Evolutionary conservation across 1,284 basidiomycete genomes (phyloP), one percentile per base, ranked within the genome.

Genomic region (Moniliophthora roreri): DNA sequence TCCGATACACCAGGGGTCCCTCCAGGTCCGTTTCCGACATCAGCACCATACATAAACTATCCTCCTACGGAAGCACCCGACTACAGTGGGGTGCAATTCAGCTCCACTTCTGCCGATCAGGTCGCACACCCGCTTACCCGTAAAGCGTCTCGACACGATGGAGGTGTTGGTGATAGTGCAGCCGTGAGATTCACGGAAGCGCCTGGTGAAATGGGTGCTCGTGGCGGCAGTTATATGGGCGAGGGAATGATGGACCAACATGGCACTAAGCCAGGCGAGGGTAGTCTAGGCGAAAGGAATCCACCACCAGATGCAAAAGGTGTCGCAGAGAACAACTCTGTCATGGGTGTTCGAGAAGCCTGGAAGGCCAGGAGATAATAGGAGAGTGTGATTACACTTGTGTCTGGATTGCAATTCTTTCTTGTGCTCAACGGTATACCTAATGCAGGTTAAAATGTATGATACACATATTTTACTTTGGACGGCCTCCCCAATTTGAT

Each of bases 151-250:
- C 72, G 72, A 46, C 72, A 79, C 64, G 60, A 69, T 51, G 60
- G 65, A 51, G 79, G 78, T 52, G 67, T 78, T 51, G 74, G 75
- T 35, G 71, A 74, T 61, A 80, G 75, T 63, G 68, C 74, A 15
- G 75, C 75, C 20, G 66, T 80, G 37, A 69, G 79, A 51, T 64
- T 71, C 56, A 54, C 65, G 41, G 67, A 68, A 48, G 76, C 75
- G 37, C 74, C 74, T 41, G 80, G 77, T 20, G 72, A 72, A 61
- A 75, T 78, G 72, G 68, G 68, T 23, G 62, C 62, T 50, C 63
- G 67, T 39, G 73, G 69, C 9, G 75, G 77, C 2, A 72, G 73
- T 50, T 61, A 70, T 51, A 74, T 76, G 5, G 78, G 79, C 21
- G 46, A 63, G 39, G 65, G 62, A 18, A 54, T 71, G 52, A 66